These are phyloP conservation scores for Mucuna pruriens DNA, from an alignment of 306 rosid genomes.

Conservation along the genomic window DNA sequence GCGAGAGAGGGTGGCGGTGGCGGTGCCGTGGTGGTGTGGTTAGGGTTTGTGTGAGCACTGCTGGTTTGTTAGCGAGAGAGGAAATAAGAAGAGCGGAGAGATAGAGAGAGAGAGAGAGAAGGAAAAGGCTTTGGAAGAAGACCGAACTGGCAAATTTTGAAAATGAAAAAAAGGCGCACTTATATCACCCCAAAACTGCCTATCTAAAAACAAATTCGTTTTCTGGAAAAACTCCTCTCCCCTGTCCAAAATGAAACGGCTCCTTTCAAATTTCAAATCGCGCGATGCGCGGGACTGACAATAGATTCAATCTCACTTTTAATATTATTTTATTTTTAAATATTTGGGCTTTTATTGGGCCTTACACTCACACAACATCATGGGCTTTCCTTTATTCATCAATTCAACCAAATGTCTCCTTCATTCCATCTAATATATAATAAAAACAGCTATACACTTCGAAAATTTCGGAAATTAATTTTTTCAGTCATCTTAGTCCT, in stretches of 20 bases:
- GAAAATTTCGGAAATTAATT: too few relatives aligned
- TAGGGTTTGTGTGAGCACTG: slow-evolving; percentile 2
- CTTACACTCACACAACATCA: too few relatives aligned
- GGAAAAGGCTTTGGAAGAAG: slow-evolving; percentile 15
- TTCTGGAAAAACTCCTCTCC: not conserved
- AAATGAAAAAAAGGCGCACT: slow-evolving; percentile 54
- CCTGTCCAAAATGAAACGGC: not conserved
- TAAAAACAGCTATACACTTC: too few relatives aligned
- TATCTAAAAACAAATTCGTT: not conserved
- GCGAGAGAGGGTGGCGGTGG: not conserved
- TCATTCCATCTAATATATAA: too few relatives aligned
- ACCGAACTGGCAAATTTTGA: slow-evolving; percentile 50
- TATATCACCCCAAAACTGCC: not conserved
- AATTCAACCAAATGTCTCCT: too few relatives aligned
- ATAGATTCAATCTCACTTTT: not conserved
- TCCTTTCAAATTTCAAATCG: slow-evolving; percentile 5
- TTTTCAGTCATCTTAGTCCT: too few relatives aligned
- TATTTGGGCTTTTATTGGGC: not conserved
- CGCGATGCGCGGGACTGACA: not conserved
- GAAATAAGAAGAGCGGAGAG: not conserved
- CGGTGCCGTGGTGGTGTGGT: not conserved
- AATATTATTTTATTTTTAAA: not conserved
- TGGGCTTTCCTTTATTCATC: too few relatives aligned
- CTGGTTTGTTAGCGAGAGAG: not conserved
- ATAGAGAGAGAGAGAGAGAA: too few relatives aligned